These are phyloP conservation scores for Tricladium varicosporioides DNA, from an alignment of 2,329 filamentous ascomycete species.

Conservation along the genomic window DNA sequence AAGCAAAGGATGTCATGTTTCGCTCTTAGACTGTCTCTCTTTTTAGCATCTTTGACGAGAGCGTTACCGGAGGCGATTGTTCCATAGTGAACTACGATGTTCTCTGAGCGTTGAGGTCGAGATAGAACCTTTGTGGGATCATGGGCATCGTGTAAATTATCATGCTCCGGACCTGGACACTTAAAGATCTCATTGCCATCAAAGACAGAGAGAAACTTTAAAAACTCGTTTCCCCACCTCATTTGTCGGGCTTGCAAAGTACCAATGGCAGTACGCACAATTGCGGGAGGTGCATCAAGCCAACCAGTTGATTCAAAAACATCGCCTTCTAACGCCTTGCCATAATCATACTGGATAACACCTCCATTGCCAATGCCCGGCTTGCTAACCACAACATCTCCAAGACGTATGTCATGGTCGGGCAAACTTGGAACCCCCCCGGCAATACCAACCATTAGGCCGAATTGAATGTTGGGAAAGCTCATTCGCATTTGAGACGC, in stretches of 20 bases:
- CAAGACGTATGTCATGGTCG: slow-evolving; percentile 28
- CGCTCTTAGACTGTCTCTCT: background rate
- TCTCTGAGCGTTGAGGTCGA: background rate
- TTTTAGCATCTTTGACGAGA: background rate
- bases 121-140: background rate
- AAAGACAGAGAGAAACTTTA: background rate
- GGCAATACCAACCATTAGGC: slow-evolving; percentile 16
- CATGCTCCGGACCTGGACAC: background rate
- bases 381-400: slow-evolving; percentile 25
- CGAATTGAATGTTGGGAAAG: slow-evolving; percentile 13
- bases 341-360: slow-evolving; percentile 19
- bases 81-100: background rate
- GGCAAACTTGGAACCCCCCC: slow-evolving; percentile 9
- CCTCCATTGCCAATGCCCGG: slow-evolving; percentile 15
- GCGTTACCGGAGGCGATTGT: background rate
- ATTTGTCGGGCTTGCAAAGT: background rate
- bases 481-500: slow-evolving; percentile 15
- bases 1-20: background rate
- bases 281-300: background rate
- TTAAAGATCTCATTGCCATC: background rate
- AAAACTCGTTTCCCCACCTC: background rate
- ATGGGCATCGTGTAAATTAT: background rate
- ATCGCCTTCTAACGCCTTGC: slow-evolving; percentile 10
- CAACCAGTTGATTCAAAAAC: background rate
- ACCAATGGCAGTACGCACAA: background rate